These are phyloP conservation scores for Phalaenopsis equestris DNA, from an alignment of 106 monocot genomes.

Conservation along the genomic window DNA sequence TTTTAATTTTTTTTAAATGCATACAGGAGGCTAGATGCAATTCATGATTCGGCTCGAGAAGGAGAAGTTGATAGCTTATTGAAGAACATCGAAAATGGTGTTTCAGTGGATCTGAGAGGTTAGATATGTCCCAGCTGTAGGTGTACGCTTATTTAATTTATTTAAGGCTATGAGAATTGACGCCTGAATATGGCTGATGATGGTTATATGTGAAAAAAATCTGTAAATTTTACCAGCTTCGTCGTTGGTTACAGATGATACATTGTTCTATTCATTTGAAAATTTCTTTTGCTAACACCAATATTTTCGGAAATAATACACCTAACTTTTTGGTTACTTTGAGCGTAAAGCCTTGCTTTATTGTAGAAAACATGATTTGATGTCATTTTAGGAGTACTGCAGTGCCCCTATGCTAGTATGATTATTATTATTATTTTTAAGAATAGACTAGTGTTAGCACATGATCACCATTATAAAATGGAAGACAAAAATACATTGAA, in stretches of 20 bases:
- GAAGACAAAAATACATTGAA: too few species aligned
- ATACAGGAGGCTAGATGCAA: slow-evolving; percentile 49
- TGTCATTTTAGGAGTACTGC: too few species aligned
- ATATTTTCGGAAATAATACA: not conserved
- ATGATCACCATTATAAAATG: too few species aligned
- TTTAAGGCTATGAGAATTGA: not conserved
- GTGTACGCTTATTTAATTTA: not conserved
- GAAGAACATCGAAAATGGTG: slow-evolving; percentile 43
- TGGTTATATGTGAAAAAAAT: not conserved
- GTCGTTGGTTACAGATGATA: not conserved
- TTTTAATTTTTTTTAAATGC: slow-evolving; percentile 3
- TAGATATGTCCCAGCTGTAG: not conserved
- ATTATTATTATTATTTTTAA: too few species aligned
- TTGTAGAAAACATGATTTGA: too few species aligned
- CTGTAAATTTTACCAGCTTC: not conserved
- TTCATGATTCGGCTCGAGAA: slow-evolving; percentile 70
- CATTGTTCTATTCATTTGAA: not conserved
- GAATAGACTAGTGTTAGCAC: too few species aligned
- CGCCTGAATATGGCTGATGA: not conserved
- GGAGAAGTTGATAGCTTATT: slow-evolving; percentile 46
- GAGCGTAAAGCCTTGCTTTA: not conserved
- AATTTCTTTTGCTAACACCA: not conserved
- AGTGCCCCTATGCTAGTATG: too few species aligned
- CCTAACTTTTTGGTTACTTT: not conserved
- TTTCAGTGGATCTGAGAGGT: slow-evolving; percentile 67